A percentile compares a stretch with the other conserved stretches of the same genome.
Evolutionary conservation across 2,329 filamentous ascomycete genomes (phyloP).

Genomic region (Fonsecaea pedrosoi): DNA sequence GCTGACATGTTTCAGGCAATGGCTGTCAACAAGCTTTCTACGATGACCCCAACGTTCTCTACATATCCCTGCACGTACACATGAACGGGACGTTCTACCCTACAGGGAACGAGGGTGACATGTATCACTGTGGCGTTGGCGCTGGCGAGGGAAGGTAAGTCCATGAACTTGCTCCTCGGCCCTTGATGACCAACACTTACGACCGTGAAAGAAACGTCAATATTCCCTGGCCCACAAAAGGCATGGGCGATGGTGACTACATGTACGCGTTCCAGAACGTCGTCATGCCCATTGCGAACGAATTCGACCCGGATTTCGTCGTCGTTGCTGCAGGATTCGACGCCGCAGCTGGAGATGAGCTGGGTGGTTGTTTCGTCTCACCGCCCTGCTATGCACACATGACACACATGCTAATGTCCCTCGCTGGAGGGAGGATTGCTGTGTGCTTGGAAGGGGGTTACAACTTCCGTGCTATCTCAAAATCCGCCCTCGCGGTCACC

Average conservation of each 20-base stretch:
- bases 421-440: slow-evolving; percentile 85
- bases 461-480: slow-evolving; percentile 89
- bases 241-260: slow-evolving; percentile 96
- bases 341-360: slow-evolving; percentile 88
- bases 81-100: slow-evolving; percentile 86
- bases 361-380: slow-evolving; percentile 91
- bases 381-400: slow-evolving; percentile 95
- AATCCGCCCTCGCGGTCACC: slow-evolving; percentile 88
- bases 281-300: slow-evolving; percentile 92
- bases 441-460: slow-evolving; percentile 97
- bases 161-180: not conserved
- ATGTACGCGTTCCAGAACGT: slow-evolving; percentile 93
- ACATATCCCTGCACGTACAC: slow-evolving; percentile 93
- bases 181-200: slow-evolving; percentile 29
- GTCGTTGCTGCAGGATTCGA: slow-evolving; percentile 97
- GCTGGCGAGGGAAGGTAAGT: slow-evolving; percentile 62
- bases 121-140: slow-evolving; percentile 65
- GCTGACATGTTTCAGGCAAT: slow-evolving; percentile 69
- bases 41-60: slow-evolving; percentile 89
- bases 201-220: slow-evolving; percentile 65
- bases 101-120: slow-evolving; percentile 63
- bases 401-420: slow-evolving; percentile 98
- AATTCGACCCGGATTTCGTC: slow-evolving; percentile 92
- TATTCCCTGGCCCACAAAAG: slow-evolving; percentile 70
- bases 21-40: slow-evolving; percentile 97